Base-by-base conservation (phyloP, 1,284 basidiomycete species). In the Xanthoconium separans region DNA sequence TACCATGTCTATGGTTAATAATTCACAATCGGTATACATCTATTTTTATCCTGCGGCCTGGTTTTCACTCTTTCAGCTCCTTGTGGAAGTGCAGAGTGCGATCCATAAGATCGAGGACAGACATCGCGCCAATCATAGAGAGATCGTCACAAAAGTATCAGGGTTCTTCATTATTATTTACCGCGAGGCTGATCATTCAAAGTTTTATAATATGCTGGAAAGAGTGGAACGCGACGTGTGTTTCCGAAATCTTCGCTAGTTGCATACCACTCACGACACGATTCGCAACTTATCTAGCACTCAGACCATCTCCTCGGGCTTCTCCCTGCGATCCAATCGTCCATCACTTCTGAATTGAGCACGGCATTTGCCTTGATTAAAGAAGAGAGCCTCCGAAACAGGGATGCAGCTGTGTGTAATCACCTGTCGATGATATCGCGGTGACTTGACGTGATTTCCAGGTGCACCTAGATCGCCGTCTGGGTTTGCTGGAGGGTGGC, bases 361-460 rank as follows among this genome's bases (percentile, higher is more conserved):
- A 50, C 58, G 44, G 61, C 59, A 40, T 42, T 72, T 16, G 57
- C 55, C 29, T 52, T 70, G 53, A 67, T 71, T 18, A 59, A 67
- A 53, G 66, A 71, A 18, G 68, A 72, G 54, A 53, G 58, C 47
- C 64, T 69, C 33, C 64, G 59, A 44, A 70, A 68, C 56, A 51
- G 57, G 24, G 57, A 61, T 20, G 49, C 51, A 10, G 52, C 57
- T 40, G 66, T 69, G 44, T 45, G 66, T 56, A 36, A n/a, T 46
- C 39, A 37, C n/a, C 27, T 51, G 27, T 50, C 44, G 42, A 54
- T 36, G 43, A 33, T 47, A 36, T 50, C 42, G 13, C 29, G 44
- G 43, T 39, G 31, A 45, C 48, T 47, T 55, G 46, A 66, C 50
- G 34, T 27, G 27, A 53, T 50, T 18, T 47, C 27, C 53, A 76